Base-by-base conservation (phyloP, 371 early-diverging fungal species). In the Rhizopus microsporus region DNA sequence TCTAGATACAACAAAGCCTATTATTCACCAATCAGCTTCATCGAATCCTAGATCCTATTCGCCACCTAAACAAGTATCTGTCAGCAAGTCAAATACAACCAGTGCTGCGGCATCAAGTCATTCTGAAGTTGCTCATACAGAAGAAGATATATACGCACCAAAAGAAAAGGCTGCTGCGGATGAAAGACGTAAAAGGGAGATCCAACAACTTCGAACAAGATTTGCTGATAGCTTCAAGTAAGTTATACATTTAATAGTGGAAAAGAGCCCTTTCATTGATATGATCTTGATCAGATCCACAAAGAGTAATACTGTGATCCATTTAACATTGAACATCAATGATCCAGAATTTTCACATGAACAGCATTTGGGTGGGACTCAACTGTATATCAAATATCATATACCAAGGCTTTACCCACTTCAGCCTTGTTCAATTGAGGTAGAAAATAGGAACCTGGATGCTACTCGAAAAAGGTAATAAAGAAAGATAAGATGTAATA, bases 341-440 rank as follows among this genome's bases (percentile, higher is more conserved):
- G 77, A 80, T 56, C 62, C 70, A 6, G 66, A 72, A 3, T 75
- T 75, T 49, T 60, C 57, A 0, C 60, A 56, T 35, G 66, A 67
- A 29, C 64, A 69, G 37, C 34, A 58, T 8, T 49, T 74, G 31
- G 70, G 65, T n/a, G 65, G 60, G 13, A 66, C 48, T 13, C 59
- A 61, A 13, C 34, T 72, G 12, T 47, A 57, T 30, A 50, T 75
- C 17, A 68, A 69, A 54, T 85, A 77, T 32, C 51, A 68, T 34
- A 51, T 85, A 23, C 85, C 85, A 5, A 54, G 23, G 30, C 33
- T 64, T 15, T 85, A 82, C 46, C 85, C 85, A 43, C 56, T 83
- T 4, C 63, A 77, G 13, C 72, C 81, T 0, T 80, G 83, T 54
- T 59, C 63, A 3, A 74, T 85, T 56, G 80, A 79, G 31, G 54